Evolutionary conservation across 148 eudicot species (phyloP), one percentile per base, ranked within the genome.

Genomic region (Linanthus parryae): DNA sequence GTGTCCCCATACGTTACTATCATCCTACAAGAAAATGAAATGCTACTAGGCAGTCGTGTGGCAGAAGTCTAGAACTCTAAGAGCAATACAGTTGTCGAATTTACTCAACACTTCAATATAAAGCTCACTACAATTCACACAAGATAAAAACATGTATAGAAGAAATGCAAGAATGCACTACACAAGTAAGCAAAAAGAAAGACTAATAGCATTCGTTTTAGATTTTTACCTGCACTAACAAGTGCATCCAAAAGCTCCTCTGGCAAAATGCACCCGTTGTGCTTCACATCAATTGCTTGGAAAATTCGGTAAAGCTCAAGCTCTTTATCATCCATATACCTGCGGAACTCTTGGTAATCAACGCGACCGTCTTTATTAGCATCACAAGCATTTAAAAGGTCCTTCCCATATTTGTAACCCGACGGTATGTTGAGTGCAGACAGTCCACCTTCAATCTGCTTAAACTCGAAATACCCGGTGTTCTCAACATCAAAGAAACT

Each of bases 181-280:
- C 0, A 29, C 2, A 9, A 4, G 39, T 9, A 8, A n/a, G n/a
- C n/a, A n/a, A n/a, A n/a, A n/a, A n/a, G n/a, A n/a, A n/a, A n/a
- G n/a, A n/a, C n/a, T n/a, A n/a, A n/a, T n/a, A n/a, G n/a, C n/a
- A n/a, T n/a, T n/a, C n/a, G n/a, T n/a, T n/a, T n/a, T n/a, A n/a
- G n/a, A n/a, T 31, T 22, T 48, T 23, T 83, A 83, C 96, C 96
- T 67, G 96, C 82, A 59, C 71, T 79, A 38, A 79, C 70, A 51
- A 88, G 94, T n/a, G 96, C 96, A 79, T 84, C 96, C 68, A 65
- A 81, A n/a, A 88, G 81, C 72, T 81, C 96, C 65, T 84, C 96
- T 7, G 96, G 96, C 70, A 84, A 61, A 46, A 88, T 88, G 50
- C 86, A 79, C 1, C 96, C 96, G 62, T 74, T 84, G 40, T 88